Conservation (phyloP, 352 stramenopile genomes). For the Elongisporangium senticosum region DNA sequence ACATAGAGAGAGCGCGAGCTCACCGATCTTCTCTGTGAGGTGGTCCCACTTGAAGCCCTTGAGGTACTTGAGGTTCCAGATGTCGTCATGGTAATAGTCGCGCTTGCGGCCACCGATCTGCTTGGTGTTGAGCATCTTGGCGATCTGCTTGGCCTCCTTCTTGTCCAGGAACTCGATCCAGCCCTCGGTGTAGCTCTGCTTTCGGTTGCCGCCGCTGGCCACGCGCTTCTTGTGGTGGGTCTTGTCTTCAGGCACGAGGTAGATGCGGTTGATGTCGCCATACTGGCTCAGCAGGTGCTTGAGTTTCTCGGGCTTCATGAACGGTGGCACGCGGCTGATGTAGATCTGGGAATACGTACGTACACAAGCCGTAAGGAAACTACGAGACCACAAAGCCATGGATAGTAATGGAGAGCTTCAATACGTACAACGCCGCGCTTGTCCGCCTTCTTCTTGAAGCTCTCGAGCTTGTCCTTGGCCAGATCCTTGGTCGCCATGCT, state of each 20-base stretch:
- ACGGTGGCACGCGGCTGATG: constrained; percentile 93
- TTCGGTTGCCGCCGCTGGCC: constrained; percentile 85
- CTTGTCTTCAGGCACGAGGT: constrained; percentile 96
- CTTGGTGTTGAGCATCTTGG: constrained; percentile 91
- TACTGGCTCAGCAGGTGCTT: constrained; percentile 91
- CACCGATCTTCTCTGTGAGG: constrained; percentile 97
- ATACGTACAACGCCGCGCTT: constrained; percentile 38
- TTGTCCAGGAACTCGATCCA: constrained; percentile 99
- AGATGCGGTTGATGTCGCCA: constrained; percentile 92
- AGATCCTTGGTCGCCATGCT: constrained; percentile 20
- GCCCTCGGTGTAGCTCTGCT: constrained; percentile 92
- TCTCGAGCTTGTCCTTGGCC: constrained; percentile 37
- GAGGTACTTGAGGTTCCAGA: constrained; percentile 99
- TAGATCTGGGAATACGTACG: constrained; percentile 62
- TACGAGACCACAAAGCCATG: neutral
- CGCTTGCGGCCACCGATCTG: constrained; percentile 92
- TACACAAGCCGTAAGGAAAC: neutral
- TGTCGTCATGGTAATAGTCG: constrained; percentile 96
- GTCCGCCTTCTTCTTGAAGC: constrained; percentile 47
- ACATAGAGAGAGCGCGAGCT: constrained; percentile 25
- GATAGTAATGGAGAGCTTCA: neutral
- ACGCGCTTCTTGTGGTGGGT: constrained; percentile 86
- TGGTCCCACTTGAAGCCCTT: constrained; percentile 98
- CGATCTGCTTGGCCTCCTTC: constrained; percentile 92
- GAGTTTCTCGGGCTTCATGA: constrained; percentile 96